phyloP scores from a whole-genome alignment of 306 rosid species.

The Oxytropis ochrocephala region DNA sequence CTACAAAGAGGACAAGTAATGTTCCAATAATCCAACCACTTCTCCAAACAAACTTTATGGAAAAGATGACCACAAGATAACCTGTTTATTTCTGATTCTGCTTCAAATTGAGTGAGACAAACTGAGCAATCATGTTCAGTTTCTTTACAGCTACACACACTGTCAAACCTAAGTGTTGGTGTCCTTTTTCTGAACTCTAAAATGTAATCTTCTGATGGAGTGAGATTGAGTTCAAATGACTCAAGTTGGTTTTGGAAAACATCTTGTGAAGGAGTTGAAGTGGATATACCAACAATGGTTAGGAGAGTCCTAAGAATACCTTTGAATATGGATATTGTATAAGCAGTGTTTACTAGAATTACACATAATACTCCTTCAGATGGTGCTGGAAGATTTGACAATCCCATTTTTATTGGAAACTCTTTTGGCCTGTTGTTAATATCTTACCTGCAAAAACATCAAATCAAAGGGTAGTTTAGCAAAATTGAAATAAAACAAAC shows the following conservation, averaged over 20 bases:
- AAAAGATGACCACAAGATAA: constrained; percentile 83
- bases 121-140: constrained; percentile 70
- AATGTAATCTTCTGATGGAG: constrained; percentile 41
- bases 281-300: constrained; percentile 50
- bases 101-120: constrained; percentile 62
- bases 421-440: constrained; percentile 12
- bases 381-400: constrained; percentile 89
- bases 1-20: constrained; percentile 93
- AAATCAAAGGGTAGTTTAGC: constrained; percentile 14
- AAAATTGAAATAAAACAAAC: constrained; percentile 14
- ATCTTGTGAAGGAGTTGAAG: constrained; percentile 33
- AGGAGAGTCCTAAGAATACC: constrained; percentile 70
- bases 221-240: constrained; percentile 31
- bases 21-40: constrained; percentile 91
- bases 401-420: constrained; percentile 57
- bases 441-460: constrained; percentile 31
- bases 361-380: constrained; percentile 80
- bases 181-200: constrained; percentile 55
- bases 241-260: constrained; percentile 35
- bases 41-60: constrained; percentile 76
- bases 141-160: constrained; percentile 25
- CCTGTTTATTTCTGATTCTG: constrained; percentile 67
- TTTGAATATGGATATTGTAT: constrained; percentile 70
- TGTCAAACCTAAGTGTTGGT: constrained; percentile 49
- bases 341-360: constrained; percentile 63